Percentiles rank a stretch among this genome's conserved stretches.
Evolutionary conservation across 306 rosid genomes (phyloP).

Genomic region (Hippophae rhamnoides): DNA sequence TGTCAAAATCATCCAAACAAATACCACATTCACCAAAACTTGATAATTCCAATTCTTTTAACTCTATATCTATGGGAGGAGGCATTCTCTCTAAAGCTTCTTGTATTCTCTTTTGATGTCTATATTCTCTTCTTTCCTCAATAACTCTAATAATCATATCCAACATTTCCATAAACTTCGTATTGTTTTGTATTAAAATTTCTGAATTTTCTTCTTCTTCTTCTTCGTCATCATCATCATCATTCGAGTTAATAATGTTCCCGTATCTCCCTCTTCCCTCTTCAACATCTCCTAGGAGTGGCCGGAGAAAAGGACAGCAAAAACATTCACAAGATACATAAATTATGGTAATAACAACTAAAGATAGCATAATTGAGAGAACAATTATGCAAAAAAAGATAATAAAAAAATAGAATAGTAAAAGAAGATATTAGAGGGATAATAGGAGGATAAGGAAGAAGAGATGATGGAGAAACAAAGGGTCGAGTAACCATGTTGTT

Average conservation of each 20-base stretch:
- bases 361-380: constrained; percentile 13
- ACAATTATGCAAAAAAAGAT: constrained; percentile 18
- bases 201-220: no score
- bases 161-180: constrained; percentile 14
- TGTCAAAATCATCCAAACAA: constrained; percentile 52
- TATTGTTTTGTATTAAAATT: background rate
- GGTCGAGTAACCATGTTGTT: constrained; percentile 8
- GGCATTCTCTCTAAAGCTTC: constrained; percentile 18
- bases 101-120: background rate
- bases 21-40: constrained; percentile 29
- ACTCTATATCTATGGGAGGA: constrained; percentile 9
- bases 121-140: constrained; percentile 6
- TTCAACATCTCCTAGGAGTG: constrained; percentile 1
- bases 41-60: no score
- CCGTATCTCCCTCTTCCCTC: background rate
- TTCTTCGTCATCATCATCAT: background rate
- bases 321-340: constrained; percentile 8
- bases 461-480: constrained; percentile 11
- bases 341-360: constrained; percentile 13
- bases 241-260: no score
- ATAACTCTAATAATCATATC: constrained; percentile 10
- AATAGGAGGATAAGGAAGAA: no score
- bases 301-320: background rate
- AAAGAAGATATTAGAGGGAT: constrained; percentile 10
- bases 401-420: background rate